These are phyloP conservation scores for Neonothopanus nambi DNA, from an alignment of 1,284 basidiomycete species.

Conservation along the genomic window DNA sequence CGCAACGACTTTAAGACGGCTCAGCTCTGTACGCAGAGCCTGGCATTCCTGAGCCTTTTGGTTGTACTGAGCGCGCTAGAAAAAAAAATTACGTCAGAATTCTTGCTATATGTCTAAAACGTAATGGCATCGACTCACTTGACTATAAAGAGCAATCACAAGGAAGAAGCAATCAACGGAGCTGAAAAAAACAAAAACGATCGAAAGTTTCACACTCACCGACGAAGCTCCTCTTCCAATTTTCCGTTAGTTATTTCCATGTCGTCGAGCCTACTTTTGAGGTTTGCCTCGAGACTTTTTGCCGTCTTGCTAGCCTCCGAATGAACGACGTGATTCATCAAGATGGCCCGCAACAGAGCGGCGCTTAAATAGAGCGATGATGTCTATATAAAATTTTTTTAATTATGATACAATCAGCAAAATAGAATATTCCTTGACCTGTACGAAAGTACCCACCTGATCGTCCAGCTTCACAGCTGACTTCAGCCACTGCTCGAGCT, in stretches of 20 bases:
- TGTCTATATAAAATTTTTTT: constrained; percentile 40
- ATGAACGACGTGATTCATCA: constrained; percentile 77
- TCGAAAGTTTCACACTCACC: constrained; percentile 38
- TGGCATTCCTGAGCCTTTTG: constrained; percentile 72
- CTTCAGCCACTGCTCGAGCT: constrained; percentile 70
- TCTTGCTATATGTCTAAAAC: constrained; percentile 14
- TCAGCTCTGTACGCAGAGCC: constrained; percentile 63
- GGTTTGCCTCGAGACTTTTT: constrained; percentile 56
- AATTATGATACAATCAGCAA: not conserved
- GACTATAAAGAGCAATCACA: constrained; percentile 34
- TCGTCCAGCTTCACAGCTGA: constrained; percentile 57
- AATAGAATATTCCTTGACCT: no score
- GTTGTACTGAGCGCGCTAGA: constrained; percentile 57
- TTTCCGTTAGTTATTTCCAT: constrained; percentile 56
- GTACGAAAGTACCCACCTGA: constrained; percentile 44
- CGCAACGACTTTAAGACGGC: constrained; percentile 51
- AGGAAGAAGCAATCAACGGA: constrained; percentile 18
- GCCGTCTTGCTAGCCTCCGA: constrained; percentile 68
- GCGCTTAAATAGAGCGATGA: constrained; percentile 65
- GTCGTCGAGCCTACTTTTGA: constrained; percentile 66
- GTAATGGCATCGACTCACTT: constrained; percentile 45
- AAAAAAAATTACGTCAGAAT: constrained; percentile 26
- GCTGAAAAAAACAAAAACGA: no score
- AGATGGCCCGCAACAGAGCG: constrained; percentile 73
- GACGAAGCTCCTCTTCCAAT: constrained; percentile 64